Conservation (phyloP, 371 early-diverging fungal genomes). For the Mortierella sp. region DNA sequence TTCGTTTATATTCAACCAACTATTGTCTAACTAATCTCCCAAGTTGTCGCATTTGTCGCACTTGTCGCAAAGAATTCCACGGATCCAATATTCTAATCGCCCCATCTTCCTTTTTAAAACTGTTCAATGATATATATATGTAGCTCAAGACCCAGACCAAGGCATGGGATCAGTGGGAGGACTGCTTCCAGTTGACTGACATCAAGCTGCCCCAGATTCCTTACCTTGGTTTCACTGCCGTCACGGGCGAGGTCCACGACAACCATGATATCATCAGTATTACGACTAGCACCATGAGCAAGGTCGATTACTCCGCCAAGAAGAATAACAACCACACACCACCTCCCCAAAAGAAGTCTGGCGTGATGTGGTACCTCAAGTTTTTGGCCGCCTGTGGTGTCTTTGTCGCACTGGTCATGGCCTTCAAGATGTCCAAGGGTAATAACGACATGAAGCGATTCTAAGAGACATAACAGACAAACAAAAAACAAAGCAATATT, state of each 20-base stretch:
- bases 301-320: slow-evolving; percentile 33
- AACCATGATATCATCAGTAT: slow-evolving; percentile 86
- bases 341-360: slow-evolving; percentile 49
- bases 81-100: too few species aligned
- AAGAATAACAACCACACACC: slow-evolving; percentile 31
- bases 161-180: slow-evolving; percentile 79
- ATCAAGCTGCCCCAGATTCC: slow-evolving; percentile 78
- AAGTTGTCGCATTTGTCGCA: too few species aligned
- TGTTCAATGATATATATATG: too few species aligned
- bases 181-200: slow-evolving; percentile 84
- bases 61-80: too few species aligned
- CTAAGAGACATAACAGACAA: too few species aligned
- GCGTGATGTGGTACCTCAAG: slow-evolving; percentile 67
- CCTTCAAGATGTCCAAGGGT: slow-evolving; percentile 70
- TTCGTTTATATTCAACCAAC: not conserved
- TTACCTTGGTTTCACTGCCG: slow-evolving; percentile 92
- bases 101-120: not conserved
- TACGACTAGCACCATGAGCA: slow-evolving; percentile 61
- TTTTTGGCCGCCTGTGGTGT: slow-evolving; percentile 66
- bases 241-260: slow-evolving; percentile 93
- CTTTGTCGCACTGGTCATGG: slow-evolving; percentile 65
- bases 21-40: too few species aligned
- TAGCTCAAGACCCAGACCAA: slow-evolving; percentile 72
- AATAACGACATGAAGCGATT: slow-evolving; percentile 77
- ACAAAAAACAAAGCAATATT: too few species aligned